Evolutionary conservation across 2,329 filamentous ascomycete genomes (phyloP).

Genomic region (Penicillium sp.): DNA sequence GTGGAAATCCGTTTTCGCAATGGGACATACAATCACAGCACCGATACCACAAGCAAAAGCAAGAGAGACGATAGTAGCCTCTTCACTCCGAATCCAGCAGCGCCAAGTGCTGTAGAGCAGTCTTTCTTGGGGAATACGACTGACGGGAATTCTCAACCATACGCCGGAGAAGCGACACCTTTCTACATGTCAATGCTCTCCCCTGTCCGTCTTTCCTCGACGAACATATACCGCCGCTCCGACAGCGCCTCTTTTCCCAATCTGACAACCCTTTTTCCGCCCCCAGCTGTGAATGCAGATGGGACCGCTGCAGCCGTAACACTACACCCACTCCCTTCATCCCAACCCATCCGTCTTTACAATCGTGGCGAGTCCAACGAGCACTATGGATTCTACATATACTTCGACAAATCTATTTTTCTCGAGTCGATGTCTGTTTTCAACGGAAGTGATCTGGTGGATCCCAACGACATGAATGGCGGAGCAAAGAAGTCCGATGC

Average conservation of each 20-base stretch:
- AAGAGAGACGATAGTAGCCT: constrained; percentile 22
- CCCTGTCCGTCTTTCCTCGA: constrained; percentile 36
- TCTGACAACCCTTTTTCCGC: constrained; percentile 54
- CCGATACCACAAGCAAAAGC: constrained; percentile 43
- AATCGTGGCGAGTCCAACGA: constrained; percentile 74
- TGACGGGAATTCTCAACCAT: constrained; percentile 64
- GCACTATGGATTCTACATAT: constrained; percentile 90
- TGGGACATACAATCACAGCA: constrained; percentile 55
- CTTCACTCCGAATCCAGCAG: constrained; percentile 43
- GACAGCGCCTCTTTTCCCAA: constrained; percentile 36
- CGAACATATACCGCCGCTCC: constrained; percentile 35
- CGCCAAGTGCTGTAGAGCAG: constrained; percentile 59
- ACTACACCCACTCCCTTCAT: constrained; percentile 61
- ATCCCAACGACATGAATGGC: constrained; percentile 41
- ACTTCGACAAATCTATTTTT: constrained; percentile 84
- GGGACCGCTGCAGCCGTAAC: constrained; percentile 67
- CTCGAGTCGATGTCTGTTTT: constrained; percentile 55
- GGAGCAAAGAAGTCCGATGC: constrained; percentile 46
- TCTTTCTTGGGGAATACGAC: constrained; percentile 80
- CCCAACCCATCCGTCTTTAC: constrained; percentile 76
- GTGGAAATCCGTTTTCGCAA: constrained; percentile 64
- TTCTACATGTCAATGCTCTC: constrained; percentile 74
- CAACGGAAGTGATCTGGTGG: constrained; percentile 35
- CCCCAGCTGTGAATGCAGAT: constrained; percentile 58
- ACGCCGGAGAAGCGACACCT: constrained; percentile 78